Evolutionary conservation across 306 rosid genomes (phyloP), one percentile per base, ranked within the genome.

Genomic region (Cicer chorassanicum): DNA sequence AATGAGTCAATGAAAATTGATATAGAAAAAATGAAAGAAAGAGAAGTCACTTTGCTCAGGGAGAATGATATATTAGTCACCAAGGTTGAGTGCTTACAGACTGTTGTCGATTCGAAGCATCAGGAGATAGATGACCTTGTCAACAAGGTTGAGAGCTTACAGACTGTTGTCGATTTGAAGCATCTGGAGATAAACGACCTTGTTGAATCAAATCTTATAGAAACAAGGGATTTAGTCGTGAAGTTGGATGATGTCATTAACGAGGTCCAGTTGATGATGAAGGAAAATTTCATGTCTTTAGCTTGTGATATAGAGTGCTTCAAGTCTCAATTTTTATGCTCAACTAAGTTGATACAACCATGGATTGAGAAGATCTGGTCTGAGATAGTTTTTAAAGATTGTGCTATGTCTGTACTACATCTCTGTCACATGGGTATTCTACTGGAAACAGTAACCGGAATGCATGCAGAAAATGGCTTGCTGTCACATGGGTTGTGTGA

Each of bases 291-390:
- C 54, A 46, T 72, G 82, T 77, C 90, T 69, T 68, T 94, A 73
- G 83, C 84, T 76, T 60, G 80, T 8, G 98, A 94, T 74, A 73
- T 94, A 50, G 76, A 77, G 42, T 51, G 77, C 72, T 41, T 88
- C 68, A 88, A 88, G 87, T 84, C 93, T 78, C 80, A 83, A 40
- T 77, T 87, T 71, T 76, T 76, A 39, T 77, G 83, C 76, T 85
- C 91, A 72, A 86, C 87, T 11, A 91, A 82, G 80, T 81, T 73
- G 53, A 86, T 90, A n/a, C 78, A 68, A 59, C 88, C 91, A 62
- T 89, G 91, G 89, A 88, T 94, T 74, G 98, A 90, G 85, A 82
- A 85, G 40, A 78, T 91, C 64, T 94, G 98, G 96, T 94, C 96
- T 50, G 92, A 90, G 80, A 90, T 90, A 54, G 84, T 94, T 87